Evolutionary conservation across 768 basidiomycete species (phyloP), one percentile per base, ranked within the genome.

Genomic region (Chalciporus piperatus): DNA sequence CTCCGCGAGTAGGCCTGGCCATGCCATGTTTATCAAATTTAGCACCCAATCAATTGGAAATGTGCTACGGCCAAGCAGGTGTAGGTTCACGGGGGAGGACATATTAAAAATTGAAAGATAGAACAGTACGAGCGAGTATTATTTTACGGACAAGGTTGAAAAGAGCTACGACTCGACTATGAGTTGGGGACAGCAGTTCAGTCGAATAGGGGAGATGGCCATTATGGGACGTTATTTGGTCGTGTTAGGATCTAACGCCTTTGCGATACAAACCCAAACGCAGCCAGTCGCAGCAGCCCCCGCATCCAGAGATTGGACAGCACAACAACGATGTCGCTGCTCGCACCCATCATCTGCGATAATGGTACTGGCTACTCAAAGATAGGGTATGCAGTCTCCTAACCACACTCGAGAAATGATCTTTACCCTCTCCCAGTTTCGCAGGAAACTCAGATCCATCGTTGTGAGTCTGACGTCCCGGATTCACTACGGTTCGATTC

Each of bases 361-460:
- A 97, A 98, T 77, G 95, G 95, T 38, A 97, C 95, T 41, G 95
- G 96, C 30, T 98, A 80, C 71, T 96, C 95, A 11, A 98, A 98
- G 81, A 87, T 98, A 71, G 96, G 95, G 93, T 94, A 69, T 40
- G 85, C 71, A 39, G 19, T 25, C 20, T 1, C 12, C 11, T 30
- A 5, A 47, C 51, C n/a, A 19, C 16, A 30, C 16, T 23, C 12
- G 11, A 11, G 28, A 37, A 35, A 48, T 25, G 30, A 48, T 54
- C 25, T 44, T 70, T 41, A 62, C 30, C 4, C 56, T 44, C 40
- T 56, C 43, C 43, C 63, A 95, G 96, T 32, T 98, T 97, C 72
- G 95, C 97, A 40, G 96, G 96, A 48, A 99, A 99, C 74, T 97
- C 93, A 41, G 95, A 98, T 73, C 97, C 97, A 17, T 98, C 96